Conservation (phyloP, 257 asterid genomes). For the Ehretia macrophylla region DNA sequence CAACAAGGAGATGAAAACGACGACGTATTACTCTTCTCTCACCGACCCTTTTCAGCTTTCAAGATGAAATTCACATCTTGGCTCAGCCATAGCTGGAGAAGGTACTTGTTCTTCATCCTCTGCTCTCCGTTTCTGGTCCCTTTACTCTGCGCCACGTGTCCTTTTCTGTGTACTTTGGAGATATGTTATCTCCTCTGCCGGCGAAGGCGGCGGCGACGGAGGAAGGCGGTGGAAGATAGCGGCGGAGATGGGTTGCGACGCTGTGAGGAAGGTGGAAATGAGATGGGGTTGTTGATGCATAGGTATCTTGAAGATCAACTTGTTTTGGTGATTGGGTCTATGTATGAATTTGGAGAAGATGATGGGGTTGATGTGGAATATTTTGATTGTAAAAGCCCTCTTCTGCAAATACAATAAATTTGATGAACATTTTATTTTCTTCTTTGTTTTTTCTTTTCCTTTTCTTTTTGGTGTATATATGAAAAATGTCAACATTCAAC, state of each 20-base stretch:
- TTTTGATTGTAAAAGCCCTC: constrained; percentile 40
- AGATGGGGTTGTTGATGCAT: constrained; percentile 27
- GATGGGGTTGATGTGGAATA: constrained; percentile 39
- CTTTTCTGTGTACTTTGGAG: constrained; percentile 13
- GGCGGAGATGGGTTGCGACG: constrained; percentile 7
- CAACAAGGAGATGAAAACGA: constrained; percentile 7
- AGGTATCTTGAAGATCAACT: constrained; percentile 38
- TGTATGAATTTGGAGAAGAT: constrained; percentile 17
- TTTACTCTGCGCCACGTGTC: constrained; percentile 14
- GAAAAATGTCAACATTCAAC: too few relatives aligned
- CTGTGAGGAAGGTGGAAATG: constrained; percentile 13
- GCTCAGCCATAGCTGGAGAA: not conserved
- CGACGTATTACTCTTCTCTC: not conserved
- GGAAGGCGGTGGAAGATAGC: constrained; percentile 1
- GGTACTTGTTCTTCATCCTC: constrained; percentile 14
- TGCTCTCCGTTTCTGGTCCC: constrained; percentile 24
- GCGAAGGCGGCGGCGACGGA: constrained; percentile 3
- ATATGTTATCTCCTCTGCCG: constrained; percentile 13
- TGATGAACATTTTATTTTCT: not conserved
- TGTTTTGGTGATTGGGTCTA: constrained; percentile 23
- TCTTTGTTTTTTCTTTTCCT: not conserved
- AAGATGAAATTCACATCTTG: constrained; percentile 19
- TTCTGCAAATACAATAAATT: constrained; percentile 20
- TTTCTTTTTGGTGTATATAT: not conserved
- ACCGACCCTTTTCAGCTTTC: not conserved